Evolutionary conservation across 441 rosid genomes (phyloP), one percentile per base, ranked within the genome.

Genomic region (Erysimum cheiri): DNA sequence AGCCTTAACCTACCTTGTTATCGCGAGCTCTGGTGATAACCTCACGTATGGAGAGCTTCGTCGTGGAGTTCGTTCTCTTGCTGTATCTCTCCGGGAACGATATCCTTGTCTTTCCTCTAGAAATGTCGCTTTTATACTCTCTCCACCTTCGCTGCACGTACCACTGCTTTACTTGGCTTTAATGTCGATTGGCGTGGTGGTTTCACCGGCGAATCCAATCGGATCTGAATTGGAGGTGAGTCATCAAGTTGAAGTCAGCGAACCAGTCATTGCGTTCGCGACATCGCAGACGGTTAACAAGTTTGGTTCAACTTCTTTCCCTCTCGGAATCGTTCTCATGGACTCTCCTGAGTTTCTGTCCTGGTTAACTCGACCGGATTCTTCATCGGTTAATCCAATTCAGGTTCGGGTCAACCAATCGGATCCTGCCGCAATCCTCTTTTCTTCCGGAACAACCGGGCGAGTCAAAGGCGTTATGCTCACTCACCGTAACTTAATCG

Each of bases 401-500:
- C 69, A 52, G 6, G 64, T 54, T 55, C 75, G 64, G 19, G 83
- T 88, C 29, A 50, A 72, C 6, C 98, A 88, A 77, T 82, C 89
- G 29, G 89, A 88, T 60, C 14, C 85, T 59, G 97, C 95, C 0
- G 89, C 89, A n/a, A 78, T 91, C 49, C 87, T 93, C 0, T 93
- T 76, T 76, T 93, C 97, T 3, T 93, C 98, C 0, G 98, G 96
- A 29, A 93, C 98, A 12, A 91, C 96, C 0, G 98, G 96, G 3
- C 67, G 70, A 26, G 89, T 88, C 69, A 91, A 93, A 62, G 98
- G 92, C 8, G 97, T 88, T 40, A 32, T 67, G 8, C 49, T 91
- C 72, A 83, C 86, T 22, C 97, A 93, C 84, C 85, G 94, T 28
- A 93, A 88, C 78, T 0, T 93, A 48, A 84, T 87, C 43, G 86